Evolutionary conservation across 2,329 filamentous ascomycete genomes (phyloP), one percentile per base, ranked within the genome.

Genomic region (Aspergillus ruber): DNA sequence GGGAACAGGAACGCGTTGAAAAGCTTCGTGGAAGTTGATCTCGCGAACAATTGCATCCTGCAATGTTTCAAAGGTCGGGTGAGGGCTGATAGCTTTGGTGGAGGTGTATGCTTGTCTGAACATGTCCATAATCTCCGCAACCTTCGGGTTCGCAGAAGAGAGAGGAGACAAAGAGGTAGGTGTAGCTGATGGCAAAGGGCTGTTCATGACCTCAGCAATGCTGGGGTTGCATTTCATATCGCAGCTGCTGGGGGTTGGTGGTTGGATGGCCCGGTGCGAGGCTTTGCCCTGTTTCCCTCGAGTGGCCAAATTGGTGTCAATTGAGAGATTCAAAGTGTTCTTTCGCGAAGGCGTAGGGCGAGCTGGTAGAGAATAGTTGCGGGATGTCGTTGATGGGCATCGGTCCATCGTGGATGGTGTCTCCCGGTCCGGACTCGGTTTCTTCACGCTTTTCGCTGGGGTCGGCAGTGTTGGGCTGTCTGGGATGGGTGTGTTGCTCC

Each of bases 11-110:
- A 70, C 59, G 13, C 56, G 57, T 23, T 58, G 64, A 48, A 72
- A 72, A 10, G 69, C 69, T 46, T 72, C 69, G 42, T 72, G 69
- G 3, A 66, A 72, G 46, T 72, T 72, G 44, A 72, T 69, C 47
- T 72, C 69, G 8, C 69, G 66, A 27, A 72, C 57, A 35, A 72
- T 72, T 13, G 68, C 62, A 56, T 72, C 69, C 48, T 72, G 68
- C 12, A 72, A 54, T 4, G 64, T 66, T 50, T 72, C 69, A 45
- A 67, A 69, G 1, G 66, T 69, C 12, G 69, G 63, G 40, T 66
- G 57, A 2, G 63, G 51, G n/a, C 55, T 62, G 6, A 59, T 45
- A 7, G 47, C 50, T 41, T 63, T 60, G 6, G 58, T 57, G 2
- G 66, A 62, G 32, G 45, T 55, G 41, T 66, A 70, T 5, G 67